These are phyloP conservation scores for Parachaetomium inaequale DNA, from an alignment of 495 filamentous ascomycete species.

Conservation along the genomic window DNA sequence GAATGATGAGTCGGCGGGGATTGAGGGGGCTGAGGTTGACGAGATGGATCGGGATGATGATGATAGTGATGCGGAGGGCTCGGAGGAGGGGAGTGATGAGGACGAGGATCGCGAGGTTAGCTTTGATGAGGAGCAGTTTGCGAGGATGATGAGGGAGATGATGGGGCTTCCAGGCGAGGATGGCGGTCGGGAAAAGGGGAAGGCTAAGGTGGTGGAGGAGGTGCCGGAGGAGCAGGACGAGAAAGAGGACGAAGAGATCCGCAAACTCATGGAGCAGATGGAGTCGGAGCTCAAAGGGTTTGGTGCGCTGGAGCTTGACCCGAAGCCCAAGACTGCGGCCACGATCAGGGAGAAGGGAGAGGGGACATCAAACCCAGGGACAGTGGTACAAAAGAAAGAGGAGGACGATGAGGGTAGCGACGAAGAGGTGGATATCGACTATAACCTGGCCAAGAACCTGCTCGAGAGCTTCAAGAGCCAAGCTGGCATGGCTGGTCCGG, in stretches of 20 bases:
- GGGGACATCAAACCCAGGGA: constrained; percentile 16
- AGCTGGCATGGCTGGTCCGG: constrained; percentile 76
- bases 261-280: constrained; percentile 69
- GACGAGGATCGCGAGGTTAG: constrained; percentile 71
- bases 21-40: constrained; percentile 74
- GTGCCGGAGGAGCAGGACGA: constrained; percentile 37
- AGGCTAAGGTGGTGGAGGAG: constrained; percentile 19
- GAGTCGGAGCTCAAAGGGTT: constrained; percentile 74
- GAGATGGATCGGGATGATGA: constrained; percentile 66
- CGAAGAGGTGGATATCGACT: constrained; percentile 68
- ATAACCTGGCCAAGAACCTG: constrained; percentile 84
- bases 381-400: constrained; percentile 17
- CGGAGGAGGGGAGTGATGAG: constrained; percentile 36
- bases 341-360: constrained; percentile 21
- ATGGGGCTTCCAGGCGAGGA: constrained; percentile 65
- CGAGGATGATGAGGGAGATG: constrained; percentile 89
- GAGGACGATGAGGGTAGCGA: constrained; percentile 42
- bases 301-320: constrained; percentile 68
- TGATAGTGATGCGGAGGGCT: constrained; percentile 43
- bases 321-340: constrained; percentile 13
- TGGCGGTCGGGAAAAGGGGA: constrained; percentile 24
- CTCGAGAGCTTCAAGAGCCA: constrained; percentile 91
- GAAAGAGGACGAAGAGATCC: constrained; percentile 58
- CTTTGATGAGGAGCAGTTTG: constrained; percentile 82
- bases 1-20: constrained; percentile 76